These are phyloP conservation scores for Vitrella brassicaformis DNA, from an alignment of 73 alveolate species.

Conservation along the genomic window DNA sequence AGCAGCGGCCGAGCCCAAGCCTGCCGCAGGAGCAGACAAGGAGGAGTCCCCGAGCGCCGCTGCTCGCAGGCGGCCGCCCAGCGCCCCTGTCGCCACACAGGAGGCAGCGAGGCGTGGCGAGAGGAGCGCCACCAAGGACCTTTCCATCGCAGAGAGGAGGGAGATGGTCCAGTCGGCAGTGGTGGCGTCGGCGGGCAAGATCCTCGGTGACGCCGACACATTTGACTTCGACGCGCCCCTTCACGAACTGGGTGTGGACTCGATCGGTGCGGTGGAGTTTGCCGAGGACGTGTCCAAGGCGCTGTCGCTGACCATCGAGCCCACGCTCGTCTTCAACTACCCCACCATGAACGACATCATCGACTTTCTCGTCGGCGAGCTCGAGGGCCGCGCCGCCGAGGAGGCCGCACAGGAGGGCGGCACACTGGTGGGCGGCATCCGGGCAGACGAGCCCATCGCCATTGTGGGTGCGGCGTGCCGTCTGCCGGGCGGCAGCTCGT, in stretches of 20 bases:
- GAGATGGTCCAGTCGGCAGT: neutral
- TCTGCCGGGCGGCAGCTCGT: neutral
- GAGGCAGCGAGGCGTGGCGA: neutral
- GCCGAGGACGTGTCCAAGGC: neutral
- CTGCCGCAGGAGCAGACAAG: neutral
- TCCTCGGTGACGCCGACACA: neutral
- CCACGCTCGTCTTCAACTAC: neutral
- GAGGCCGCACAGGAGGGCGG: neutral
- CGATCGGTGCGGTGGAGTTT: constrained; percentile 31
- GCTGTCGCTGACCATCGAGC: neutral
- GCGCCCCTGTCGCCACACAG: neutral
- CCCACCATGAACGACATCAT: neutral
- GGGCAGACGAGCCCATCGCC: neutral
- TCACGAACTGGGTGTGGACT: constrained; percentile 24
- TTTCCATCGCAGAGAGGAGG: neutral
- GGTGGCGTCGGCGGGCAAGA: neutral
- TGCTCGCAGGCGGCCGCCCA: neutral
- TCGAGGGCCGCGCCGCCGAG: neutral
- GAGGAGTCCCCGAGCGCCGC: neutral
- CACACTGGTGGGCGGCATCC: neutral
- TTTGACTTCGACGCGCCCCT: constrained; percentile 23
- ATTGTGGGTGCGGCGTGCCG: neutral
- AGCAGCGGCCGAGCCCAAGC: neutral
- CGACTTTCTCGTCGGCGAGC: neutral
- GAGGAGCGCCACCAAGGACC: neutral